These are phyloP conservation scores for Thermomyces lanuginosus DNA, from an alignment of 2,329 filamentous ascomycete genomes.

Conservation along the genomic window DNA sequence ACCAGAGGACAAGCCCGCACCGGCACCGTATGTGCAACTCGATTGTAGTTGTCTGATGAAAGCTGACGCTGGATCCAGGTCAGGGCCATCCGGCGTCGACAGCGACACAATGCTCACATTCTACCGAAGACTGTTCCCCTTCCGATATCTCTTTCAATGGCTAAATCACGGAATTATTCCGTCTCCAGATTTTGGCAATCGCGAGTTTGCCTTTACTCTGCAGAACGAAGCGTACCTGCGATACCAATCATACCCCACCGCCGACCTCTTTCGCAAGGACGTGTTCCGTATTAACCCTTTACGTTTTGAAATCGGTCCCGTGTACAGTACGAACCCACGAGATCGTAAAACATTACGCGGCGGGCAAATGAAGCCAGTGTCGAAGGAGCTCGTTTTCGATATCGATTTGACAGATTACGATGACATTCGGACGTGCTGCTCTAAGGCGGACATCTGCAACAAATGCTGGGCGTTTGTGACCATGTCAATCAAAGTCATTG, in stretches of 20 bases:
- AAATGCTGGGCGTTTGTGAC: constrained; percentile 97
- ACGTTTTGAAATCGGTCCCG: constrained; percentile 96
- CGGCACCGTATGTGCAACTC: constrained; percentile 18
- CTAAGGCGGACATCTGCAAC: constrained; percentile 78
- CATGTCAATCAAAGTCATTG: constrained; percentile 91
- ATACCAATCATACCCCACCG: constrained; percentile 64
- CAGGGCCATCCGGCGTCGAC: constrained; percentile 40
- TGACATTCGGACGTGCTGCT: constrained; percentile 86
- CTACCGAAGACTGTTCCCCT: constrained; percentile 90
- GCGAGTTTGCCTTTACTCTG: constrained; percentile 93
- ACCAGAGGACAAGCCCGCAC: constrained; percentile 27
- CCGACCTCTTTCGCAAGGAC: constrained; percentile 69
- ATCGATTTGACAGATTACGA: constrained; percentile 99
- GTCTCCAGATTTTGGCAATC: constrained; percentile 73
- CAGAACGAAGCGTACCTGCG: constrained; percentile 81
- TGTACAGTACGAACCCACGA: constrained; percentile 84
- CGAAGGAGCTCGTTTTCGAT: constrained; percentile 96
- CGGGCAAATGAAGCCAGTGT: constrained; percentile 65
- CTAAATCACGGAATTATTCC: constrained; percentile 83
- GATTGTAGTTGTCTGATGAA: constrained; percentile 3
- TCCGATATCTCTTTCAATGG: constrained; percentile 92
- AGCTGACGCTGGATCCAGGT: constrained; percentile 11
- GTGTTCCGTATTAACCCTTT: constrained; percentile 75
- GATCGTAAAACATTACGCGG: constrained; percentile 75
- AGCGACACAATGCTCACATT: constrained; percentile 81